phyloP scores from a whole-genome alignment of 1,284 basidiomycete genomes.

The Moesziomyces parantarcticus region DNA sequence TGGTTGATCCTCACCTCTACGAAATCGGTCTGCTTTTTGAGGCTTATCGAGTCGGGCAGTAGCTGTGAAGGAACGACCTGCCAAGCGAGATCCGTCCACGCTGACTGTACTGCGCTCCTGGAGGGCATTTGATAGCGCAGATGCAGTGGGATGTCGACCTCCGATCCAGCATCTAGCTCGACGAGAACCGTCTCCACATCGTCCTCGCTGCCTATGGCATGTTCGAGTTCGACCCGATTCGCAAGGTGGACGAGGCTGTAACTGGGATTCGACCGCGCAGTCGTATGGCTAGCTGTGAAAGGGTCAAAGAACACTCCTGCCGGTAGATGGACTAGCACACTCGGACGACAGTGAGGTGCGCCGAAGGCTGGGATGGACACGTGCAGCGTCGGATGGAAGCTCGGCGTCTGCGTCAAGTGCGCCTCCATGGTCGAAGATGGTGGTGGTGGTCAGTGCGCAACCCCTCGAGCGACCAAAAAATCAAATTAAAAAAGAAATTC shows the following conservation, averaged over 20 bases:
- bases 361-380: background rate
- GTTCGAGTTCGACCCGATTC: conserved; percentile 15
- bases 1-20: background rate
- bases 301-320: conserved; percentile 37
- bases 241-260: no score
- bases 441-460: no score
- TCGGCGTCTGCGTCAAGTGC: background rate
- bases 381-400: background rate
- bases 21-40: background rate
- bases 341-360: background rate
- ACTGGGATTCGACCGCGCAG: no score
- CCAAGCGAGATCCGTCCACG: conserved; percentile 4
- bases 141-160: conserved; percentile 20
- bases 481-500: no score
- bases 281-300: conserved; percentile 5
- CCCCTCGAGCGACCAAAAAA: no score
- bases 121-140: conserved; percentile 14
- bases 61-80: no score
- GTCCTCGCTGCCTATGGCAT: conserved; percentile 21
- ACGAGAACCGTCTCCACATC: conserved; percentile 6
- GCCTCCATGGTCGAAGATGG: no score
- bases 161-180: background rate
- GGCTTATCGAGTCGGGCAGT: no score
- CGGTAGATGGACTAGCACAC: conserved; percentile 27
- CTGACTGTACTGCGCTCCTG: background rate